Conservation (phyloP, 192 early-diverging fungal species). For the Coemansia sp. region DNA sequence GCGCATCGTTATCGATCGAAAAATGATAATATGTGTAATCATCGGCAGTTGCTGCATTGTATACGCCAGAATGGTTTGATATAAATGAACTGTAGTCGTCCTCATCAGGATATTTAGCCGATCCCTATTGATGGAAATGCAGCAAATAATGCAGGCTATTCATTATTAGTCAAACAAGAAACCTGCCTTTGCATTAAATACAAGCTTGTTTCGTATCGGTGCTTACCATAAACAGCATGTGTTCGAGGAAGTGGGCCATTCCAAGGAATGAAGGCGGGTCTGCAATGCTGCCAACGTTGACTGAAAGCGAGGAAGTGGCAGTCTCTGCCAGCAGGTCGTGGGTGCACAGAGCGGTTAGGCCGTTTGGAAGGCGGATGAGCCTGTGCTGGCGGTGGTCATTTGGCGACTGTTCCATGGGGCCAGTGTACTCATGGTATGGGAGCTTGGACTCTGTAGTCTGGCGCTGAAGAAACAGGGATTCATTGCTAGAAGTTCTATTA, state of each 20-base stretch:
- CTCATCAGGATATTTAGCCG: slow-evolving; percentile 67
- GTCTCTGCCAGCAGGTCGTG: slow-evolving; percentile 55
- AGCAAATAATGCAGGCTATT: background rate
- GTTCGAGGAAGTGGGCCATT: slow-evolving; percentile 71
- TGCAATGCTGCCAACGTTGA: slow-evolving; percentile 61
- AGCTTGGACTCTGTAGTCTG: background rate
- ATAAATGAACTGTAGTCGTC: slow-evolving; percentile 59
- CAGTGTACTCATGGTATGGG: slow-evolving; percentile 26
- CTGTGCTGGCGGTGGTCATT: slow-evolving; percentile 62
- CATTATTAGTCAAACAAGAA: background rate
- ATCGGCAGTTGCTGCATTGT: slow-evolving; percentile 31
- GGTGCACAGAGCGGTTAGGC: slow-evolving; percentile 59
- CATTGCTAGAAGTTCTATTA: background rate
- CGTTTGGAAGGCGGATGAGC: slow-evolving; percentile 59
- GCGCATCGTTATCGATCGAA: slow-evolving; percentile 27
- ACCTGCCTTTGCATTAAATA: background rate
- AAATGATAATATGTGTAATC: slow-evolving; percentile 23
- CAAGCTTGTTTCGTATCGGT: background rate
- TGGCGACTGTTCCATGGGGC: slow-evolving; percentile 47
- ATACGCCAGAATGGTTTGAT: slow-evolving; percentile 18
- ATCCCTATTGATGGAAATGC: slow-evolving; percentile 43
- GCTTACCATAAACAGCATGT: slow-evolving; percentile 61
- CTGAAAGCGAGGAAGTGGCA: slow-evolving; percentile 60
- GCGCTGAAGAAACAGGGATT: background rate
- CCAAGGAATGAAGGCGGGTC: slow-evolving; percentile 62